These are phyloP conservation scores for Candida multigemmis DNA, from an alignment of 805 yeast genomes.

Conservation along the genomic window DNA sequence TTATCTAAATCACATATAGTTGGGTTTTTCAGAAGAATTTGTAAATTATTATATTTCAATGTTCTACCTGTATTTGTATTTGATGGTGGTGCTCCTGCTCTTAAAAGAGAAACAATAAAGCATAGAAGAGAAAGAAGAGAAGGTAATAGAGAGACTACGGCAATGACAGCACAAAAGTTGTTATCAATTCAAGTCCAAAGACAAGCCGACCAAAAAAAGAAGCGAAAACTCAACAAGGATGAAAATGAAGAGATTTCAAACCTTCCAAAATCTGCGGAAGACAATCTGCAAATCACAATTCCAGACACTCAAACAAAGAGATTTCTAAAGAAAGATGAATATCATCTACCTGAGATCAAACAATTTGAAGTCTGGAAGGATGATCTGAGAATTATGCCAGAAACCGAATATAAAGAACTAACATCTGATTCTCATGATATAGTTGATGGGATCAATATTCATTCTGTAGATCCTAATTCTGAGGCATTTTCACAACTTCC, in stretches of 20 bases:
- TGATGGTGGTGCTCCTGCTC: slow-evolving; percentile 88
- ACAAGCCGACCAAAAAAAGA: slow-evolving; percentile 22
- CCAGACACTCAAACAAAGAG: slow-evolving; percentile 2
- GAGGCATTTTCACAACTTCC: slow-evolving; percentile 72
- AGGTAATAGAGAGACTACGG: slow-evolving; percentile 62
- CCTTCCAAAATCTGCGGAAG: slow-evolving; percentile 3
- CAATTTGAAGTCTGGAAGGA: slow-evolving; percentile 40
- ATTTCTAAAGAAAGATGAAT: slow-evolving; percentile 66
- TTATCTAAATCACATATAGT: slow-evolving; percentile 76
- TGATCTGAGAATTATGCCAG: slow-evolving; percentile 70
- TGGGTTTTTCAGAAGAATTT: slow-evolving; percentile 92
- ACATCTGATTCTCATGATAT: slow-evolving; percentile 42
- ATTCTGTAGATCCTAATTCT: slow-evolving; percentile 77
- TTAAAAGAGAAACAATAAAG: slow-evolving; percentile 72
- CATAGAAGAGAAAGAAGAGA: slow-evolving; percentile 65
- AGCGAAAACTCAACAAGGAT: not conserved
- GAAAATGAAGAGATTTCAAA: not conserved
- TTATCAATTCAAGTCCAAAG: slow-evolving; percentile 73
- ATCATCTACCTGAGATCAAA: slow-evolving; percentile 68
- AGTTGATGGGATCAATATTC: slow-evolving; percentile 61
- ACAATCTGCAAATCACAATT: not conserved
- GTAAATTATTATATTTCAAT: slow-evolving; percentile 82
- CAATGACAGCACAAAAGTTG: slow-evolving; percentile 69
- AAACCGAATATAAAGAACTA: slow-evolving; percentile 58
- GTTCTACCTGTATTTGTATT: slow-evolving; percentile 85